These are phyloP conservation scores for Backusella australiensis DNA, from an alignment of 192 early-diverging fungal species.

Conservation along the genomic window DNA sequence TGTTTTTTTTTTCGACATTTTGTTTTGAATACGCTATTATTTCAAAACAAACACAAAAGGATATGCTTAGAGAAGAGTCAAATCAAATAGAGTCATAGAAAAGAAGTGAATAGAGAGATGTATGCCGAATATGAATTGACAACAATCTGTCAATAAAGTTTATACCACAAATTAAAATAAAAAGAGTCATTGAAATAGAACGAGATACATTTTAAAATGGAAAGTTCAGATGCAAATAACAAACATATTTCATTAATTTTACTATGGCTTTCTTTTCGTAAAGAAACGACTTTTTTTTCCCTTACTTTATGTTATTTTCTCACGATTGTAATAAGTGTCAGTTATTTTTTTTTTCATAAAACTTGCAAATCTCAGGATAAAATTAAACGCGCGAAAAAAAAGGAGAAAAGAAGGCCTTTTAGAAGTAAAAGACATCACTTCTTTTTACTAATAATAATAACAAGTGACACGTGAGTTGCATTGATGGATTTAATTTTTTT, in stretches of 20 bases:
- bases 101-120: too few relatives aligned
- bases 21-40: background rate
- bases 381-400: background rate
- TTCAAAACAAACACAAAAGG: background rate
- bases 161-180: background rate
- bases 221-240: background rate
- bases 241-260: background rate
- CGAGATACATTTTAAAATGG: background rate
- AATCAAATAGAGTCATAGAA: background rate
- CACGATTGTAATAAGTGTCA: too few relatives aligned
- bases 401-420: background rate
- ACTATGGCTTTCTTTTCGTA: background rate
- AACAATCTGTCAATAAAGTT: background rate
- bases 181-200: background rate
- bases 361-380: background rate
- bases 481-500: background rate
- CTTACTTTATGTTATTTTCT: too few relatives aligned
- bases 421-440: background rate
- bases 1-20: background rate
- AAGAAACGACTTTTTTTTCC: background rate
- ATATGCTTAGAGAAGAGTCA: background rate
- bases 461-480: background rate
- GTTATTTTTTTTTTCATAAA: background rate
- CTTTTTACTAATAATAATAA: background rate
- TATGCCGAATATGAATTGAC: background rate